Percentiles rank a stretch among this genome's conserved stretches.
Evolutionary conservation across 1,139 yeast species (phyloP).

Genomic region (Pichia kudriavzevii): DNA sequence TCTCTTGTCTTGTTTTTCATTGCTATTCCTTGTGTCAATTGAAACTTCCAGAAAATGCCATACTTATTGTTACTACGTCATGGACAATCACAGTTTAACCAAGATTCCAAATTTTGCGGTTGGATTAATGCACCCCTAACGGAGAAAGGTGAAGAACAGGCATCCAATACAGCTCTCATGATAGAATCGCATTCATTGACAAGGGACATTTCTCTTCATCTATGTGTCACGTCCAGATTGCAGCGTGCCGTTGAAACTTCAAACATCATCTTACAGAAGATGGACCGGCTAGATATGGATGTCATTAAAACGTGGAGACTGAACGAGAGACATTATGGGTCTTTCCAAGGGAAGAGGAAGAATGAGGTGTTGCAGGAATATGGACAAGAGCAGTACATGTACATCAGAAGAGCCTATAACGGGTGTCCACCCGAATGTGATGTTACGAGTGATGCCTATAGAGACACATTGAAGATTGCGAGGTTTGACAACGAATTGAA

Average conservation of each 20-base stretch:
- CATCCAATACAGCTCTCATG: constrained; percentile 49
- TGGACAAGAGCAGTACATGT: constrained; percentile 57
- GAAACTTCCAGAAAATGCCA: too few species aligned
- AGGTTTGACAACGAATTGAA: constrained; percentile 21
- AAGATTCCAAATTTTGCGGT: constrained; percentile 66
- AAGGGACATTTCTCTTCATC: constrained; percentile 34
- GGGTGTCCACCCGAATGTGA: constrained; percentile 54
- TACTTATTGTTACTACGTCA: constrained; percentile 52
- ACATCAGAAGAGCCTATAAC: constrained; percentile 55
- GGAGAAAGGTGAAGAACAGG: constrained; percentile 55
- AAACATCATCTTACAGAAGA: constrained; percentile 44
- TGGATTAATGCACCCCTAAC: constrained; percentile 74
- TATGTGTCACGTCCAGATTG: constrained; percentile 58
- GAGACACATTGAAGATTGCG: constrained; percentile 17
- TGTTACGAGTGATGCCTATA: constrained; percentile 34
- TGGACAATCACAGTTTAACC: constrained; percentile 71
- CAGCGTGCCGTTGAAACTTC: constrained; percentile 63
- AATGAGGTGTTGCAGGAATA: constrained; percentile 43
- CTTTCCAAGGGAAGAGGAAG: constrained; percentile 64
- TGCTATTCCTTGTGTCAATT: too few species aligned
- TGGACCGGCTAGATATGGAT: constrained; percentile 42
- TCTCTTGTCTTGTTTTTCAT: too few species aligned
- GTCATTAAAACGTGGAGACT: constrained; percentile 57
- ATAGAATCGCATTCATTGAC: constrained; percentile 33
- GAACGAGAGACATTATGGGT: constrained; percentile 75